Base-by-base conservation (phyloP, 495 filamentous ascomycete species). In the Neurospora cerealis region DNA sequence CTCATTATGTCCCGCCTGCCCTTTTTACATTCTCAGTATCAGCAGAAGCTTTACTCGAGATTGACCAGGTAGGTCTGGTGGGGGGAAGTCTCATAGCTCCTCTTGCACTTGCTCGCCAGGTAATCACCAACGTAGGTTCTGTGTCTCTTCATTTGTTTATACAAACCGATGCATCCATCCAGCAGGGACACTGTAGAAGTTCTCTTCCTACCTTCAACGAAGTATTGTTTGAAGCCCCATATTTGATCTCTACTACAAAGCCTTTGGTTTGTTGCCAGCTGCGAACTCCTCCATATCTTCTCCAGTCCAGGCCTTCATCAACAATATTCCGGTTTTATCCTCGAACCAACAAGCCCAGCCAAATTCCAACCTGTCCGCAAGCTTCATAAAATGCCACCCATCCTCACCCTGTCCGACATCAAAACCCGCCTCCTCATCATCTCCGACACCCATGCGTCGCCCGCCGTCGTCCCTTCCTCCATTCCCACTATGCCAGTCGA, bases 391-490 rank as follows among this genome's bases (percentile, higher is more conserved):
- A 60, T 60, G 86, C 74, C 81, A 5, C 21, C 21, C 48, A 28
- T 13, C 48, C 48, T 60, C 48, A 3, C 21, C n/a, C 5, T 72
- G 62, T 34, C 44, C 62, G 38, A 60, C n/a, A 72, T n/a, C 54
- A 32, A 32, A 36, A 69, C 32, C 37, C 54, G 86, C 74, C 81
- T 91, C 76, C 81, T 85, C 77, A 85, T 91, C 74, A 82, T 91
- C 74, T 89, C 88, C 41, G 90, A 92, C 79, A 91, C 89, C 0
- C 89, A 92, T 28, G 66, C 72, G 8, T 21, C 76, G 17, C 34
- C 74, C 9, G n/a, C 48, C 48, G 13, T 41, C 40, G 40, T 28
- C 48, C 21, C 2, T 28, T 60, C 48, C 9, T 60, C 48, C 11
- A 21, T 60, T 5, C 5, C 48, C 48, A 15, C 48, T 28, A 24